phyloP scores from a whole-genome alignment of 2,329 filamentous ascomycete species.

The Claviceps sp. region DNA sequence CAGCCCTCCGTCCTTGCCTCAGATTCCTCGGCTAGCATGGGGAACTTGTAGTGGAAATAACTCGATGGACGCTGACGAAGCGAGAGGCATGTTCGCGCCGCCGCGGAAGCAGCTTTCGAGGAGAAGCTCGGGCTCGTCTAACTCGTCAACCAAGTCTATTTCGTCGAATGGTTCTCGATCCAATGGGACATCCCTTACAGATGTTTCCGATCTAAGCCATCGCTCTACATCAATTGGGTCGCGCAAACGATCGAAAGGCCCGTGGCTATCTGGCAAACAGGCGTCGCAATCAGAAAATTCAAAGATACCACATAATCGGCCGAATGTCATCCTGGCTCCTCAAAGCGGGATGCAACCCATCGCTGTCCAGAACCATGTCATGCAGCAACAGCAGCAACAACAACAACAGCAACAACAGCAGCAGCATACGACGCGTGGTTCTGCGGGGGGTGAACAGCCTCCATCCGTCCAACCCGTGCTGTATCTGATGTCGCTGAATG shows the following conservation, averaged over 20 bases:
- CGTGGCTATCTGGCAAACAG: constrained; percentile 35
- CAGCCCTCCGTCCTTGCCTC: constrained; percentile 48
- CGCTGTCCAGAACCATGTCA: constrained; percentile 21
- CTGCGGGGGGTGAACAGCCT: constrained; percentile 44
- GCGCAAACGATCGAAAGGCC: constrained; percentile 37
- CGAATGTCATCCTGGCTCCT: constrained; percentile 27
- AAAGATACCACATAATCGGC: constrained; percentile 28
- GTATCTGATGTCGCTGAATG: constrained; percentile 80
- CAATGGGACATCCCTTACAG: constrained; percentile 43
- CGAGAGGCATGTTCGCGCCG: constrained; percentile 78
- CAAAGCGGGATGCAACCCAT: constrained; percentile 20
- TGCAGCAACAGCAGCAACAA: constrained; percentile 21
- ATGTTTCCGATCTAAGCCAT: constrained; percentile 33
- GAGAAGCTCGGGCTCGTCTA: constrained; percentile 78
- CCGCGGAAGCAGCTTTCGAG: constrained; percentile 78
- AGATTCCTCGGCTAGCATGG: constrained; percentile 53
- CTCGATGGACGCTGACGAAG: constrained; percentile 72
- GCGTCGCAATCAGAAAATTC: constrained; percentile 35
- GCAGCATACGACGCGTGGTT: constrained; percentile 38
- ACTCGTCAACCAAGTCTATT: constrained; percentile 37
- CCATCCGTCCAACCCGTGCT: constrained; percentile 62
- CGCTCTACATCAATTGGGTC: constrained; percentile 34
- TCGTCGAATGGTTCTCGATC: constrained; percentile 45
- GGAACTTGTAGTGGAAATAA: constrained; percentile 43
- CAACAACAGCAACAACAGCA: constrained; percentile 34